Base-by-base conservation (phyloP, 179 eudicot species). In the Silene vulgaris region DNA sequence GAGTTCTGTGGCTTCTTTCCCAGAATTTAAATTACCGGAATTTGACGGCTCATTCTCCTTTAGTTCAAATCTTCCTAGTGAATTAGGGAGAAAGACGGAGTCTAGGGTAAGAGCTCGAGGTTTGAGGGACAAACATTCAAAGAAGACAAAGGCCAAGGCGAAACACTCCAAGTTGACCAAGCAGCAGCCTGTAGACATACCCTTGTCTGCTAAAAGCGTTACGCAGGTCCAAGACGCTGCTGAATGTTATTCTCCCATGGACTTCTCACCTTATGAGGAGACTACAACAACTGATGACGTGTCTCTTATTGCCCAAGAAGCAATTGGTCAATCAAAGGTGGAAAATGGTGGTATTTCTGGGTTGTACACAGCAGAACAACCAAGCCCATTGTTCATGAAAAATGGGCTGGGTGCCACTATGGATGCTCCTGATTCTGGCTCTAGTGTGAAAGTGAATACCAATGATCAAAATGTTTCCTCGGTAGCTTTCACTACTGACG, bases 221-320 rank as follows among this genome's bases (percentile, higher is more conserved):
- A 71, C 86, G 23, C 84, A 74, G 63, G 83, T 71, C 17, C 74
- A 71, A 29, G 88, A 87, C 43, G 84, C 90, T 63, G 78, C 88
- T 75, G 89, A 79, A 54, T 82, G 84, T 82, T 84, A 80, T 86
- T 95, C 99, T 9, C 99, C 99, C 28, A 92, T 95, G 99, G 99
- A 95, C 73, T 88, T 89, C 81, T 92, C 99, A 63, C 99, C 97
- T 13, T 92, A 86, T 84, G 83, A 76, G 77, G 85, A 81, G 9
- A 65, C 73, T 60, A 16, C 76, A 20, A 30, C 72, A 43, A 72
- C 74, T 57, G 79, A 74, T 43, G 72, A 79, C 65, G 80, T 77
- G 77, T 77, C 88, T 54, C 52, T 65, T 76, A 86, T 77, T 59
- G 71, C 80, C 29, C 74, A 54, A 32, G 71, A 62, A 56, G 66